phyloP scores from a whole-genome alignment of 1,284 basidiomycete species.

The Moesziomyces globuligerus region DNA sequence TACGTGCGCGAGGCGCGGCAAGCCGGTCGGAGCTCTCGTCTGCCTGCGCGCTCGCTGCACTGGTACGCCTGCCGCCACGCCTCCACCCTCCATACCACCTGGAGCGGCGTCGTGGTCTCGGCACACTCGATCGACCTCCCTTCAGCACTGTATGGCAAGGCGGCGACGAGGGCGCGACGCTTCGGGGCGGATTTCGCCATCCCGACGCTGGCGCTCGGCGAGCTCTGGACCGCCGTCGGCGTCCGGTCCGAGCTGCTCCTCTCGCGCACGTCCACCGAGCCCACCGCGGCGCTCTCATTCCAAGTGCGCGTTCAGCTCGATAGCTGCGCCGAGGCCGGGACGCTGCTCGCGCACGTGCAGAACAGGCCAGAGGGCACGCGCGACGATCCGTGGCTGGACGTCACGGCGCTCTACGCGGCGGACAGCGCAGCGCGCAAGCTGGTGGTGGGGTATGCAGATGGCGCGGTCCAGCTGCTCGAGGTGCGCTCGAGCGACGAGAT shows the following conservation, averaged over 20 bases:
- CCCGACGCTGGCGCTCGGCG: conserved; percentile 13
- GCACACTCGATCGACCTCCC: conserved; percentile 3
- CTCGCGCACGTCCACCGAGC: background rate
- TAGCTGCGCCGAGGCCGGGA: background rate
- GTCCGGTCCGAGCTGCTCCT: conserved; percentile 24
- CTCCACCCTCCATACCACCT: background rate
- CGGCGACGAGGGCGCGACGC: background rate
- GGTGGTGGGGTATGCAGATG: conserved; percentile 33
- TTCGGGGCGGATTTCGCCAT: conserved; percentile 23
- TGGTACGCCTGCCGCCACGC: conserved; percentile 21
- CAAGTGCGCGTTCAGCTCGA: background rate
- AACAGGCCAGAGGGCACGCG: background rate
- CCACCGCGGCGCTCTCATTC: background rate
- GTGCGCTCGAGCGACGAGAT: background rate
- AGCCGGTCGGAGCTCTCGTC: background rate
- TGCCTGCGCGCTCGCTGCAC: background rate
- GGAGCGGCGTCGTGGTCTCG: conserved; percentile 7
- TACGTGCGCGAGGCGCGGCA: background rate
- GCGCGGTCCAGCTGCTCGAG: conserved; percentile 12
- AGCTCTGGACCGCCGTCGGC: conserved; percentile 13
- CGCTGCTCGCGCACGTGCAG: background rate
- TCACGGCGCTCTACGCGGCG: conserved; percentile 17
- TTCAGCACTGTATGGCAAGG: background rate
- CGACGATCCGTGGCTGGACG: conserved; percentile 37
- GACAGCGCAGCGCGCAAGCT: conserved; percentile 5